A percentile compares a stretch with the other conserved stretches of the same genome.
Conservation (phyloP, 176 grass and related monocot species). For the bread wheat (Triticum aestivum) region DNA sequence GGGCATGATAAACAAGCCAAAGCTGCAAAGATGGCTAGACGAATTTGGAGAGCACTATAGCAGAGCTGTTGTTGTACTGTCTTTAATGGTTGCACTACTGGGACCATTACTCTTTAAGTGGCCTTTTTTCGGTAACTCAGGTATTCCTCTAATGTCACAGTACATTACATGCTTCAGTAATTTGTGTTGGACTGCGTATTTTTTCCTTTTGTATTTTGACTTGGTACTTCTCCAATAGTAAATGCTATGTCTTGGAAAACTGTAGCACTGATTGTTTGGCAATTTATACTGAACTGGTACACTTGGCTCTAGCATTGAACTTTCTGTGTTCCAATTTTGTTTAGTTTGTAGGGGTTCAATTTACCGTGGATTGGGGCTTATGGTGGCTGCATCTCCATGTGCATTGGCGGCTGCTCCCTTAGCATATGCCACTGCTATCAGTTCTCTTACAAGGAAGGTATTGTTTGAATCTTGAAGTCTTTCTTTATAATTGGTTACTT, state of each 20-base stretch:
- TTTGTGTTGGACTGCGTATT: too few species aligned
- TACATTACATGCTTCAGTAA: too few species aligned
- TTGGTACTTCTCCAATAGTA: too few species aligned
- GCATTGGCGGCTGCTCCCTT: slow-evolving; percentile 94
- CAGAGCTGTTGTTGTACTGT: slow-evolving; percentile 81
- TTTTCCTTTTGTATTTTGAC: too few species aligned
- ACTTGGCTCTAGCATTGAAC: neutral
- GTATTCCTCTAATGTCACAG: slow-evolving; percentile 43
- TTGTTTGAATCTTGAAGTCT: slow-evolving; percentile 18
- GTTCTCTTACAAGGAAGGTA: slow-evolving; percentile 96
- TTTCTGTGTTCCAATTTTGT: slow-evolving; percentile 41
- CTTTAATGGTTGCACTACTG: slow-evolving; percentile 72
- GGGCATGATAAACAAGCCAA: slow-evolving; percentile 94
- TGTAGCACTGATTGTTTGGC: too few species aligned
- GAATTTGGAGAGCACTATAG: slow-evolving; percentile 95
- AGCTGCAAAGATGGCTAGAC: slow-evolving; percentile 95
- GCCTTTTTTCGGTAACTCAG: slow-evolving; percentile 94
- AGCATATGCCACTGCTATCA: slow-evolving; percentile 97
- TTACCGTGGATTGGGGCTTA: slow-evolving; percentile 95
- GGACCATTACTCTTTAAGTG: slow-evolving; percentile 95
- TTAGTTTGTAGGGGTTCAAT: slow-evolving; percentile 93
- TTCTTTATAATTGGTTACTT: neutral
- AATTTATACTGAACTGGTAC: slow-evolving; percentile 1
- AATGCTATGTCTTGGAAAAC: too few species aligned
- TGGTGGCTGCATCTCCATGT: slow-evolving; percentile 98